Evolutionary conservation across 2,329 filamentous ascomycete species (phyloP), one percentile per base, ranked within the genome.

Genomic region (Penicillium sp.): DNA sequence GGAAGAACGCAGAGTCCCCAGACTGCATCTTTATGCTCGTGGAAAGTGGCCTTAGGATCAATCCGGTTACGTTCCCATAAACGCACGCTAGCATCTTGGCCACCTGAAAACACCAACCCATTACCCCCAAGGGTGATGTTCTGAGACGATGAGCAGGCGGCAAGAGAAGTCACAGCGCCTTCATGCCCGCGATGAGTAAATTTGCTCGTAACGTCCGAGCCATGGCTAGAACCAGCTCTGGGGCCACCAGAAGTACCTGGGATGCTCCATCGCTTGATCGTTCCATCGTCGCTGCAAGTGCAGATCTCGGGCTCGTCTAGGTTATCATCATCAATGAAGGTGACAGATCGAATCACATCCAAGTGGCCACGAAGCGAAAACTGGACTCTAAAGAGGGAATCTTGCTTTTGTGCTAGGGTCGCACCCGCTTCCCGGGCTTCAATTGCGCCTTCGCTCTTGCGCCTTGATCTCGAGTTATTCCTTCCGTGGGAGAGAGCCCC

Each of bases 91-190:
- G 90, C 87, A 74, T 99, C 94, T 72, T 97, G 92, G 4, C 94
- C 94, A 59, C 94, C 94, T 5, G 93, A 97, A 75, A 99, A 99
- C 63, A 99, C 92, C 94, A 94, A 99, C 29, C 94, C 94, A 67
- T 97, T 94, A 33, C 93, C 93, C 66, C 92, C 91, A 19, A 91
- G 95, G 8, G 91, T 89, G 72, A 97, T 96, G 69, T 90, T 94
- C 27, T 90, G 90, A 2, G 91, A 88, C 2, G 91, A 87, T 2
- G 91, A 92, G 82, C 91, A 97, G 4, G 93, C 89, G 0, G 93
- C 88, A 27, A 99, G 78, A 43, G 86, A 91, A 40, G 95, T 89
- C 2, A 99, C 92, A 2, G 92, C 86, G 3, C 94, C 93, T n/a
- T 87, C 84, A 70, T 99, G 94, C 10, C 94, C 94, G 55, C 94